phyloP scores from a whole-genome alignment of 768 basidiomycete species.

The Phylloporus sp. region DNA sequence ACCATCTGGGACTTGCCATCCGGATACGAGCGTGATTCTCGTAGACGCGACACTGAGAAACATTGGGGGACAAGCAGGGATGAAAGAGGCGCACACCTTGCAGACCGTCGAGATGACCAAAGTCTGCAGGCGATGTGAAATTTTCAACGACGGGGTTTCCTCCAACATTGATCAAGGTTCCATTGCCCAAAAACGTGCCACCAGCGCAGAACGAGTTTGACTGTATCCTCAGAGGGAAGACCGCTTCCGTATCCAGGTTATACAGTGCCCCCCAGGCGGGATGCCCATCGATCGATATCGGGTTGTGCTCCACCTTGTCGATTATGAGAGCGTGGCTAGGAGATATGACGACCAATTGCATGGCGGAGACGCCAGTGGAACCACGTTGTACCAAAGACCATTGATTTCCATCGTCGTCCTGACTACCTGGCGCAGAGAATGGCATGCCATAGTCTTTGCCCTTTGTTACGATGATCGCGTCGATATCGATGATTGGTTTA shows the following conservation, averaged over 20 bases:
- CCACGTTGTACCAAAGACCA: constrained; percentile 68
- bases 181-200: constrained; percentile 72
- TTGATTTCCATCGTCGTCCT: constrained; percentile 3
- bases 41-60: constrained; percentile 53
- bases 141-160: constrained; percentile 74
- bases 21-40: constrained; percentile 63
- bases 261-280: constrained; percentile 81
- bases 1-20: constrained; percentile 80
- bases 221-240: constrained; percentile 58
- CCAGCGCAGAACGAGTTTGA: constrained; percentile 89
- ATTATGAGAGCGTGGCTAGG: constrained; percentile 65
- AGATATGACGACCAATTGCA: constrained; percentile 72
- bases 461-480: constrained; percentile 64
- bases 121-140: constrained; percentile 64
- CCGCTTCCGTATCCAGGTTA: constrained; percentile 58
- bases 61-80: constrained; percentile 53
- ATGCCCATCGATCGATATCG: constrained; percentile 65
- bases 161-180: constrained; percentile 74
- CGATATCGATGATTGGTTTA: constrained; percentile 46
- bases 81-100: constrained; percentile 71
- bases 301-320: constrained; percentile 87
- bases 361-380: constrained; percentile 71
- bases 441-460: constrained; percentile 22
- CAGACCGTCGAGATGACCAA: constrained; percentile 70
- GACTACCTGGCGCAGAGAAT: neutral